Conservation (phyloP, 306 rosid species). For the Herpetospermum pedunculosum region DNA sequence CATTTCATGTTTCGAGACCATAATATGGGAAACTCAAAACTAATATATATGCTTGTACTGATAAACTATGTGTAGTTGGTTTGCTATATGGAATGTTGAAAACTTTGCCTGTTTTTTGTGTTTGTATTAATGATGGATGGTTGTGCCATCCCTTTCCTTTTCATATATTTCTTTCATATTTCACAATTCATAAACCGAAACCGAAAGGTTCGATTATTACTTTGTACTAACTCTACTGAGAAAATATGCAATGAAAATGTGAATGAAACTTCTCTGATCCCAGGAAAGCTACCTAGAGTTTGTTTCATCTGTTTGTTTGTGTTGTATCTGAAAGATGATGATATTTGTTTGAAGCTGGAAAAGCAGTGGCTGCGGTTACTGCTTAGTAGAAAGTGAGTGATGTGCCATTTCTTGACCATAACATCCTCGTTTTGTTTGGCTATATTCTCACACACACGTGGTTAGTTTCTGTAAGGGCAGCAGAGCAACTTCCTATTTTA, state of each 20-base stretch:
- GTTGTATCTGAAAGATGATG: not conserved
- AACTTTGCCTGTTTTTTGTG: not conserved
- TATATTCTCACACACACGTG: not conserved
- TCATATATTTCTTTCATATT: not conserved
- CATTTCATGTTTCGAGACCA: slow-evolving; percentile 4
- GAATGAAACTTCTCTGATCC: not conserved
- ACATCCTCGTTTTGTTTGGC: not conserved
- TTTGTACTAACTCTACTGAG: not conserved
- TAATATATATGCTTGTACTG: slow-evolving; percentile 9
- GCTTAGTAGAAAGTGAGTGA: not conserved
- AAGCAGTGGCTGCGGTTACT: not conserved
- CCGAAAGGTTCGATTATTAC: not conserved
- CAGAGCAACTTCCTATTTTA: not conserved
- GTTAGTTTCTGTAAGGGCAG: not conserved
- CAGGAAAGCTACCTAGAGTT: too few relatives aligned
- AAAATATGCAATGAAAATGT: not conserved
- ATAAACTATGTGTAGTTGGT: not conserved
- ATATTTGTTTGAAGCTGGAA: too few relatives aligned
- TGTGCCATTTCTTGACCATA: not conserved
- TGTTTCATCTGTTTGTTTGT: not conserved
- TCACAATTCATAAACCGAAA: not conserved
- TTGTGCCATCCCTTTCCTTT: not conserved
- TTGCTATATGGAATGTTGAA: slow-evolving; percentile 5
- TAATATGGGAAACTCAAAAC: slow-evolving; percentile 6
- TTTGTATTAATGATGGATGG: not conserved